A percentile compares a stretch with the other conserved stretches of the same genome.
Evolutionary conservation across 1,284 basidiomycete species (phyloP).

Genomic region (Cryptococcus maquisensis): DNA sequence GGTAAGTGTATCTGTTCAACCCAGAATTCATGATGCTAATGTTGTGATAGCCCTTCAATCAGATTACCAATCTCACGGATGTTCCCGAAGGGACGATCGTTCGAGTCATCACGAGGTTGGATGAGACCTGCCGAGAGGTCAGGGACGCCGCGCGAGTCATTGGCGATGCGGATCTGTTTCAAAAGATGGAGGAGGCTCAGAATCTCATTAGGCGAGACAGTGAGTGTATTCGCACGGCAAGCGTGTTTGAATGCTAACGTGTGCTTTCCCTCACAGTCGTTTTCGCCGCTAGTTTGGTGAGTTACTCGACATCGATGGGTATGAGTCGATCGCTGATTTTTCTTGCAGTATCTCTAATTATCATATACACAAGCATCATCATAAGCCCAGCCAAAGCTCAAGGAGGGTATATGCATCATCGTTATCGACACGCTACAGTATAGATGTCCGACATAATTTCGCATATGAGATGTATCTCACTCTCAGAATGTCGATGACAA

Average conservation of each 20-base stretch:
- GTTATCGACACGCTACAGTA: too few relatives aligned
- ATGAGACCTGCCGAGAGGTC: conserved; percentile 96
- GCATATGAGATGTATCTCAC: too few relatives aligned
- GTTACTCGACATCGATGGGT: not conserved
- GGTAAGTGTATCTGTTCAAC: conserved; percentile 54
- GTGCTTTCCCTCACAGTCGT: conserved; percentile 21
- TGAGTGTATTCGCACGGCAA: conserved; percentile 50
- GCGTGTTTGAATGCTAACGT: not conserved
- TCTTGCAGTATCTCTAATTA: too few relatives aligned
- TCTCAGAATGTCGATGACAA: too few relatives aligned
- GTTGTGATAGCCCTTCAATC: conserved; percentile 80
- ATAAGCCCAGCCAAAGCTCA: too few relatives aligned
- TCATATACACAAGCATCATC: too few relatives aligned
- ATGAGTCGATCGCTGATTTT: too few relatives aligned
- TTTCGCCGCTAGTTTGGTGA: conserved; percentile 38
- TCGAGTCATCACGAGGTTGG: conserved; percentile 88
- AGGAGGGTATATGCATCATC: too few relatives aligned
- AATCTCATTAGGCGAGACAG: conserved; percentile 90
- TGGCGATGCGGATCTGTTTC: conserved; percentile 89
- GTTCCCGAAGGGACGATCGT: conserved; percentile 97
- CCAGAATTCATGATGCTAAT: not conserved
- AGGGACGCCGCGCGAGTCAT: conserved; percentile 96
- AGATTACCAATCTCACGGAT: conserved; percentile 89
- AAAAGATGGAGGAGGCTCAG: conserved; percentile 96
- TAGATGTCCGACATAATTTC: too few relatives aligned